Conservation (phyloP, 257 asterid genomes). For the Lavandula angustifolia region DNA sequence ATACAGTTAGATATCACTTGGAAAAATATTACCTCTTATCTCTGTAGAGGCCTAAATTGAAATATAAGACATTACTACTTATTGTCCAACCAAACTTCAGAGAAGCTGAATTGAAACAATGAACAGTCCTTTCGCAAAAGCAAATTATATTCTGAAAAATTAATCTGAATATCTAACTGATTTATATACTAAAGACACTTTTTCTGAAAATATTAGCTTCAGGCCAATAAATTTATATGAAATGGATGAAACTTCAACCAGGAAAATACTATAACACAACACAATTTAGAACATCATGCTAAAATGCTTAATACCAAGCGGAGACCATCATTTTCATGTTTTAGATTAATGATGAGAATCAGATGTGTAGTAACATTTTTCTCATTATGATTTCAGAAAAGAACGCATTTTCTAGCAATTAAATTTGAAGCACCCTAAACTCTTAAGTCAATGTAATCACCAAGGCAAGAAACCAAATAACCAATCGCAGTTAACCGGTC, state of each 20-base stretch:
- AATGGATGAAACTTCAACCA: too few relatives aligned
- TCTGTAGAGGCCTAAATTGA: conserved; percentile 1
- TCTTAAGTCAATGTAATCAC: not conserved
- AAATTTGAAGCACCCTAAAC: not conserved
- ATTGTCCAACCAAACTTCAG: not conserved
- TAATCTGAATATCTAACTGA: not conserved
- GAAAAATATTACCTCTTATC: not conserved
- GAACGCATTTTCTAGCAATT: conserved; percentile 9
- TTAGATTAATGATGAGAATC: not conserved
- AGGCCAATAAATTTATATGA: not conserved
- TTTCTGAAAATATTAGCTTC: not conserved
- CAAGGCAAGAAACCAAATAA: not conserved
- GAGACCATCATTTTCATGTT: not conserved
- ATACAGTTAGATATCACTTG: not conserved
- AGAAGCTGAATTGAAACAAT: not conserved
- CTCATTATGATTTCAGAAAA: conserved; percentile 10
- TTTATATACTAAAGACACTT: not conserved
- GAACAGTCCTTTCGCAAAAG: not conserved
- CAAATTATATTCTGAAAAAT: not conserved
- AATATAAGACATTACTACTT: not conserved
- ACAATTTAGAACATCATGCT: not conserved
- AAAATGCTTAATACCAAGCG: not conserved
- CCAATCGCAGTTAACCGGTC: not conserved
- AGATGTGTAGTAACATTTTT: not conserved
- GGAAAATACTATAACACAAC: not conserved